phyloP scores from a whole-genome alignment of 768 basidiomycete genomes.

The Candolleomyces aberdarensis region DNA sequence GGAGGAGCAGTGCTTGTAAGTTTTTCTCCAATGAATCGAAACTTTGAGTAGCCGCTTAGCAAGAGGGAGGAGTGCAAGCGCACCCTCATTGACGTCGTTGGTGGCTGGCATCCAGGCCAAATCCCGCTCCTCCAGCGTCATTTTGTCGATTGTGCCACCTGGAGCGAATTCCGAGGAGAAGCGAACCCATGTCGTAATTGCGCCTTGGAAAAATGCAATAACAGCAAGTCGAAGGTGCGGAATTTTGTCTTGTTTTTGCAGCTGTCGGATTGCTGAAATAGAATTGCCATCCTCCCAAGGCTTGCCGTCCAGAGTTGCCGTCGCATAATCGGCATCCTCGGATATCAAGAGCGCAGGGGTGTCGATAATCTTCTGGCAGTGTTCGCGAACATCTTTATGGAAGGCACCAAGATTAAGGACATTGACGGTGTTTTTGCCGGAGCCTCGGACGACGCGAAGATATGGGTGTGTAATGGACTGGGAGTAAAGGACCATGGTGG shows the following conservation, averaged over 20 bases:
- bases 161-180: slow-evolving; percentile 27
- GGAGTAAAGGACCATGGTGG: slow-evolving; percentile 21
- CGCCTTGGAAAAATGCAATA: slow-evolving; percentile 23
- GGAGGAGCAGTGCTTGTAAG: too few species aligned
- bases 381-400: slow-evolving; percentile 14
- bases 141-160: slow-evolving; percentile 23
- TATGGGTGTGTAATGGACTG: slow-evolving; percentile 26
- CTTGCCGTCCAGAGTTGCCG: slow-evolving; percentile 21
- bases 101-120: slow-evolving; percentile 26
- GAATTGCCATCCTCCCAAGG: slow-evolving; percentile 19
- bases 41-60: background rate
- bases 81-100: slow-evolving; percentile 31
- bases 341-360: slow-evolving; percentile 17
- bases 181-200: slow-evolving; percentile 21
- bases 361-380: slow-evolving; percentile 18
- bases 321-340: slow-evolving; percentile 11
- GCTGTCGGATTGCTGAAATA: slow-evolving; percentile 14
- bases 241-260: slow-evolving; percentile 6
- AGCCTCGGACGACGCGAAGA: slow-evolving; percentile 20
- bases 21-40: too few species aligned
- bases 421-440: slow-evolving; percentile 11
- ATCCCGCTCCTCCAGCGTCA: slow-evolving; percentile 16
- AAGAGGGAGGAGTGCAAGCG: slow-evolving; percentile 9
- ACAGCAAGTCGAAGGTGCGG: slow-evolving; percentile 16
- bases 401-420: slow-evolving; percentile 24